Base-by-base conservation (phyloP, 202 grass and related monocot species). In the Elaeis oleifera region DNA sequence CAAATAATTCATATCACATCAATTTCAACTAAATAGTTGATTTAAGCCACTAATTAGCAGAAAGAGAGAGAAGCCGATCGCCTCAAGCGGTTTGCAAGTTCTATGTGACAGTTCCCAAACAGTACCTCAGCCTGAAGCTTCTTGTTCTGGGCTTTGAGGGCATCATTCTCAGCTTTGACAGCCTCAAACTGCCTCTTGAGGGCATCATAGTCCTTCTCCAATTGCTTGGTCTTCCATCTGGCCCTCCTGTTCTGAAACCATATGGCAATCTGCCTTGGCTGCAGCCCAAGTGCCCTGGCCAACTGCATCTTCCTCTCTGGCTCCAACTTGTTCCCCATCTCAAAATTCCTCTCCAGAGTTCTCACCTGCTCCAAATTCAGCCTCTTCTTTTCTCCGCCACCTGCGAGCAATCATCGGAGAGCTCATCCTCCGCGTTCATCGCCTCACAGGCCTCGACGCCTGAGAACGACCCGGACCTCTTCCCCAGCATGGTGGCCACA, bases 181-280 rank as follows among this genome's bases (percentile, higher is more conserved):
- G 82, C 72, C 36, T 85, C 87, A 20, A 90, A 75, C 70, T 90
- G 87, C 13, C 82, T 71, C 3, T 68, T 74, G 13, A 90, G 72
- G 7, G 53, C 64, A 64, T 90, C 86, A 77, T 79, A 90, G 63
- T 90, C 82, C 80, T 69, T 82, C 78, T 90, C 82, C 5, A 90
- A 74, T 39, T 90, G 82, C 71, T 90, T 90, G 9, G 86, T 90
- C 78, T 90, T 90, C 72, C 81, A 90, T 68, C 86, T 51, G 4
- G 86, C 86, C 23, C 86, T 80, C 21, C 82, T 76, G 70, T 90
- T 90, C 70, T 90, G 87, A 77, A 90, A 90, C 87, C 87, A 90
- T 54, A 90, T 90, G 23, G 87, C 87, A 44, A 90, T 81, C 71
- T 90, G 87, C 11, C 87, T 54, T 0, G 87, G 87, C 73, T 90